These are phyloP conservation scores for Achaetomium macrosporum DNA, from an alignment of 2,329 filamentous ascomycete genomes.

Conservation along the genomic window DNA sequence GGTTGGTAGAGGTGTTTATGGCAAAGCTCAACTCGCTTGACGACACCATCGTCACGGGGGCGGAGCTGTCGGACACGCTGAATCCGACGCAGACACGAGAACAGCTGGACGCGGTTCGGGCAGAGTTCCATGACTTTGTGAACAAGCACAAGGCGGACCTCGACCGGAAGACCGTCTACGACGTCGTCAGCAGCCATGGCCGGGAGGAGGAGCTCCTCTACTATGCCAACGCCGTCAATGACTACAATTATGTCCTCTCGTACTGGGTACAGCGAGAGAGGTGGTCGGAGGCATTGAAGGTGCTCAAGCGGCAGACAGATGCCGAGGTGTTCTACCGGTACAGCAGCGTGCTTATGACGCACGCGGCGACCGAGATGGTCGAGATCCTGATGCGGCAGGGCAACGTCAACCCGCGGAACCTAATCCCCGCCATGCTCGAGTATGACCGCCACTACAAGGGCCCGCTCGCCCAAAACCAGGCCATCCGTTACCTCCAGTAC, in stretches of 20 bases:
- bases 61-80: conserved; percentile 67
- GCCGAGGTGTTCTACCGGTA: conserved; percentile 94
- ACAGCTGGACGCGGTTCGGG: conserved; percentile 63
- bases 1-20: conserved; percentile 96
- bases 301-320: conserved; percentile 89
- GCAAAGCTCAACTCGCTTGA: conserved; percentile 91
- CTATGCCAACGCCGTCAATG: conserved; percentile 82
- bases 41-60: conserved; percentile 85
- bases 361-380: conserved; percentile 78
- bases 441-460: conserved; percentile 77
- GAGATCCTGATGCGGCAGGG: conserved; percentile 91
- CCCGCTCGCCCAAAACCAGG: conserved; percentile 73
- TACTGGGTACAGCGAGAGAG: conserved; percentile 97
- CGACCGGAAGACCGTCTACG: conserved; percentile 87
- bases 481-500: conserved; percentile 86
- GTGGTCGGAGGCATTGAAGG: conserved; percentile 79
- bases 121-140: conserved; percentile 85
- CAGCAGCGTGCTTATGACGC: conserved; percentile 91
- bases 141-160: conserved; percentile 79
- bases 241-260: conserved; percentile 89
- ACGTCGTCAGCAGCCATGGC: conserved; percentile 92
- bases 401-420: conserved; percentile 74
- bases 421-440: conserved; percentile 89
- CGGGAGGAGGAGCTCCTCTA: conserved; percentile 87
- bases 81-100: conserved; percentile 66